These are phyloP conservation scores for Lepidium aucheri DNA, from an alignment of 345 rosid species.

Conservation along the genomic window DNA sequence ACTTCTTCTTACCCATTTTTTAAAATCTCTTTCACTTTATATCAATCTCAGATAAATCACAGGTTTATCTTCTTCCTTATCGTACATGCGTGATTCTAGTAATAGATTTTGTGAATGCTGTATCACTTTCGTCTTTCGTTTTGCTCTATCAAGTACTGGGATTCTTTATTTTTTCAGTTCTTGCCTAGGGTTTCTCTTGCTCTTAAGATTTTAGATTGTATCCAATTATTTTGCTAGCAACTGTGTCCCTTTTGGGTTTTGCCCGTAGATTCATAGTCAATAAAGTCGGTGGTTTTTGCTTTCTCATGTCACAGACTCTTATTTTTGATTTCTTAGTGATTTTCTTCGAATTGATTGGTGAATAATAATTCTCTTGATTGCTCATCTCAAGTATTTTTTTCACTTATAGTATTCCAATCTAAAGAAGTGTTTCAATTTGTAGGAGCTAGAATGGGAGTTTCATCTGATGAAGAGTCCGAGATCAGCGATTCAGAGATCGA, in stretches of 20 bases:
- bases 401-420: neutral
- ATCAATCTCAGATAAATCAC: too few species aligned
- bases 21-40: too few species aligned
- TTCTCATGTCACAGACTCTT: neutral
- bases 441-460: conserved; percentile 36
- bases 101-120: neutral
- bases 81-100: neutral
- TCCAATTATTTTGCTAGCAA: neutral
- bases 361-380: neutral
- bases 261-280: neutral
- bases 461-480: conserved; percentile 70
- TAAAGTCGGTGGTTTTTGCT: conserved; percentile 1
- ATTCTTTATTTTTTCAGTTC: neutral
- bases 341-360: neutral
- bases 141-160: neutral
- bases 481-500: conserved; percentile 75
- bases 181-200: neutral
- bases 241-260: neutral
- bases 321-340: neutral
- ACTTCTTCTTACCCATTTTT: too few species aligned
- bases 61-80: neutral
- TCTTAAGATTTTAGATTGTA: neutral
- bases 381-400: neutral
- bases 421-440: too few species aligned
- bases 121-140: neutral